Conservation (phyloP, 192 early-diverging fungal species). For the Coemansia sp. region DNA sequence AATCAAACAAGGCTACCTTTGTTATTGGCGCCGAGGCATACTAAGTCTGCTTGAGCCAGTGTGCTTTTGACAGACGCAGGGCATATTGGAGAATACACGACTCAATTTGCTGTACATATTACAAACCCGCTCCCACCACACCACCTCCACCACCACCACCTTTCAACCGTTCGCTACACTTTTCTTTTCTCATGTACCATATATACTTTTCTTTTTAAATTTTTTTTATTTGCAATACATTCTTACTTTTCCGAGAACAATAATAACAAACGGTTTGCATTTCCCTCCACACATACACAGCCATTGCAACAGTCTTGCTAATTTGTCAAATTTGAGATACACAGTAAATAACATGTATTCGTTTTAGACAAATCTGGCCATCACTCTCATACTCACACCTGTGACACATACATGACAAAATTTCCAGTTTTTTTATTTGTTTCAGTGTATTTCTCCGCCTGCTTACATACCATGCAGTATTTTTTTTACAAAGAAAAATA, state of each 20-base stretch:
- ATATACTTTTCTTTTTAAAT: background rate
- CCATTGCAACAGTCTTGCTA: no score
- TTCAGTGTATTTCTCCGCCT: no score
- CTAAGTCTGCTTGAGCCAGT: no score
- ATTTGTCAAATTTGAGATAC: no score
- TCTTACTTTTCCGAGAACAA: constrained; percentile 1
- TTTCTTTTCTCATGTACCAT: background rate
- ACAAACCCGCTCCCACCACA: background rate
- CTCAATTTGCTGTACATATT: background rate
- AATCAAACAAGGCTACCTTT: constrained; percentile 12
- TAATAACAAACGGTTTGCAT: background rate
- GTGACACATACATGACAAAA: background rate
- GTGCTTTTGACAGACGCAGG: no score
- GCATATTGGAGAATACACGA: no score
- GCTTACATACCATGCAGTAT: background rate
- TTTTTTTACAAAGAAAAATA: no score
- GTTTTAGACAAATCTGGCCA: background rate
- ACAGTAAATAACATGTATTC: background rate
- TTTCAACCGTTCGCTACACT: background rate
- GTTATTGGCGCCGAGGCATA: constrained; percentile 8
- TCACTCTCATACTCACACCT: background rate
- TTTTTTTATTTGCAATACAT: constrained; percentile 8
- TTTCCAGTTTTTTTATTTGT: no score
- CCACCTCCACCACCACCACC: background rate
- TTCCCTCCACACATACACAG: no score